Evolutionary conservation across 2,329 filamentous ascomycete genomes (phyloP).

Genomic region (Cladobotryum mycophilum): DNA sequence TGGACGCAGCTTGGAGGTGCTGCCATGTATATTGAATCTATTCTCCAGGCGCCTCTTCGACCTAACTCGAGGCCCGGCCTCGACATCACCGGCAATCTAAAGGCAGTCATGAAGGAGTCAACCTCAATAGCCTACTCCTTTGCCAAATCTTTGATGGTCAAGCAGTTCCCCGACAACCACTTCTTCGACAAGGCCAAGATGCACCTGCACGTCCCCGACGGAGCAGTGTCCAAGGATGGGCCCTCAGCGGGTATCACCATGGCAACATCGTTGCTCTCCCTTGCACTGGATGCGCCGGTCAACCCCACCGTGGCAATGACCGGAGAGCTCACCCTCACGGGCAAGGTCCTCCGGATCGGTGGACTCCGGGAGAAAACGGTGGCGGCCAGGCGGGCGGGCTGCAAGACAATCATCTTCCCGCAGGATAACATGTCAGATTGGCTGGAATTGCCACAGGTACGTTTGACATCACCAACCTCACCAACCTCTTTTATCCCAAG

Average conservation of each 20-base stretch:
- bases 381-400: constrained; percentile 84
- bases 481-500: no score
- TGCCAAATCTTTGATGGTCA: constrained; percentile 81
- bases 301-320: constrained; percentile 94
- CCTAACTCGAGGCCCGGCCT: constrained; percentile 69
- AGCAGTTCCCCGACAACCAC: constrained; percentile 78
- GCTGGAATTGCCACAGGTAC: constrained; percentile 91
- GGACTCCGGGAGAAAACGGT: constrained; percentile 96
- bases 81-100: constrained; percentile 90
- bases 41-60: constrained; percentile 76
- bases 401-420: constrained; percentile 90
- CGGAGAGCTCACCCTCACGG: constrained; percentile 91
- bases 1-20: constrained; percentile 98
- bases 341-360: constrained; percentile 92
- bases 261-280: constrained; percentile 84
- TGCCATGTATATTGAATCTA: constrained; percentile 94
- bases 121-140: constrained; percentile 94
- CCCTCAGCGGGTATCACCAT: constrained; percentile 94
- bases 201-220: constrained; percentile 94
- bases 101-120: constrained; percentile 97
- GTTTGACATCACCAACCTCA: constrained; percentile 33
- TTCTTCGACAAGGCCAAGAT: constrained; percentile 96
- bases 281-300: constrained; percentile 73
- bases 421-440: constrained; percentile 94
- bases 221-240: constrained; percentile 91